phyloP scores from a whole-genome alignment of 2,329 filamentous ascomycete genomes.

The Annulohypoxylon truncatum region DNA sequence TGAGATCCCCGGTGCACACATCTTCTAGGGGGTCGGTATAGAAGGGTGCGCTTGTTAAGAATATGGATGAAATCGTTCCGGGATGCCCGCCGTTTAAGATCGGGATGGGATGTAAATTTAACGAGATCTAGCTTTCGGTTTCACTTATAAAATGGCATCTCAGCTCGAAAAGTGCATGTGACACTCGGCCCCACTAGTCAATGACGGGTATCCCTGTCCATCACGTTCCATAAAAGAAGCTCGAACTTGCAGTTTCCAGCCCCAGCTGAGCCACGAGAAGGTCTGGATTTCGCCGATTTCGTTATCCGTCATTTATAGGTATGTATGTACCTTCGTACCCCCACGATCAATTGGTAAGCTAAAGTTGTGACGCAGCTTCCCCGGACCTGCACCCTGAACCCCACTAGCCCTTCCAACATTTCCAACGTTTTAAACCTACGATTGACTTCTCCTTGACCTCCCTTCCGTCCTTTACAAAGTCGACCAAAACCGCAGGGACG shows the following conservation, averaged over 20 bases:
- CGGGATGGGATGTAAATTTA: background rate
- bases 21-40: conserved; percentile 24
- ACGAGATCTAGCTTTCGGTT: background rate
- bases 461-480: background rate
- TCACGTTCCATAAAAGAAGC: conserved; percentile 7
- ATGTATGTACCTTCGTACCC: conserved; percentile 7
- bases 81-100: background rate
- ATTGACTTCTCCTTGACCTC: background rate
- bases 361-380: conserved; percentile 25
- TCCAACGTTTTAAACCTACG: background rate
- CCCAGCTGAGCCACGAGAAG: conserved; percentile 32
- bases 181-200: conserved; percentile 32
- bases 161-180: conserved; percentile 35
- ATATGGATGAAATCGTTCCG: background rate
- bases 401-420: conserved; percentile 10
- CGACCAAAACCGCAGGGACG: background rate
- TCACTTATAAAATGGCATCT: conserved; percentile 24
- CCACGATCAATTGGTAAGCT: conserved; percentile 7
- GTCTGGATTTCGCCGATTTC: background rate
- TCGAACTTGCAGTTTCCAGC: conserved; percentile 18
- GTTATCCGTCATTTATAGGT: background rate
- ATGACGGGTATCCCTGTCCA: conserved; percentile 24
- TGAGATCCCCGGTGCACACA: conserved; percentile 26
- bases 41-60: background rate
- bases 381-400: conserved; percentile 26